Evolutionary conservation across 1,284 basidiomycete species (phyloP).

Genomic region (Cryptococcus jaspeensis): DNA sequence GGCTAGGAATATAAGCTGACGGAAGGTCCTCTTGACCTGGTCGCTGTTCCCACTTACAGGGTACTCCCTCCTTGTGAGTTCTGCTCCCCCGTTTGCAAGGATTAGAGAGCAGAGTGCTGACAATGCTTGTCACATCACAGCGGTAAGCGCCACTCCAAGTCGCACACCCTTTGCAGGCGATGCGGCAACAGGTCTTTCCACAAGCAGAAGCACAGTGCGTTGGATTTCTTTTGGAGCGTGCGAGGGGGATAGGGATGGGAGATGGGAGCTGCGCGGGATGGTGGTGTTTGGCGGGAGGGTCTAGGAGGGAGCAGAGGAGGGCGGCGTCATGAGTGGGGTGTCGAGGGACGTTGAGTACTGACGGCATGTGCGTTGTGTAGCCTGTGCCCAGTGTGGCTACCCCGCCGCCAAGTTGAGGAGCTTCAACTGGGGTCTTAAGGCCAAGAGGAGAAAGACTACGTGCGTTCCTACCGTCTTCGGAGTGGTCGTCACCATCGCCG

Average conservation of each 20-base stretch:
- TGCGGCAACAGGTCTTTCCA: constrained; percentile 92
- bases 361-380: constrained; percentile 50
- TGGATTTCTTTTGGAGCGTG: background rate
- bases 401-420: constrained; percentile 92
- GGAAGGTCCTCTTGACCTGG: constrained; percentile 62
- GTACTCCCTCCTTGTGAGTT: constrained; percentile 81
- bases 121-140: constrained; percentile 21
- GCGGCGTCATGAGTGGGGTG: background rate
- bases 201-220: constrained; percentile 93
- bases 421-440: constrained; percentile 98
- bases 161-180: constrained; percentile 94
- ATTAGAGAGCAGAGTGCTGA: constrained; percentile 3
- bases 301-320: background rate
- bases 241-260: constrained; percentile 3
- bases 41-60: constrained; percentile 58
- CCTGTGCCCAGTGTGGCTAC: constrained; percentile 94
- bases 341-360: background rate
- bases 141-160: constrained; percentile 98
- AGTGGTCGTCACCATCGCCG: background rate
- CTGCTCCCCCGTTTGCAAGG: background rate
- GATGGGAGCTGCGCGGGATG: constrained; percentile 1
- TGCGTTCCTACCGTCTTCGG: constrained; percentile 18
- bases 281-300: background rate
- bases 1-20: constrained; percentile 32
- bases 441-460: constrained; percentile 96